These are phyloP conservation scores for Amylocarpus encephaloides DNA, from an alignment of 2,329 filamentous ascomycete genomes.

Conservation along the genomic window DNA sequence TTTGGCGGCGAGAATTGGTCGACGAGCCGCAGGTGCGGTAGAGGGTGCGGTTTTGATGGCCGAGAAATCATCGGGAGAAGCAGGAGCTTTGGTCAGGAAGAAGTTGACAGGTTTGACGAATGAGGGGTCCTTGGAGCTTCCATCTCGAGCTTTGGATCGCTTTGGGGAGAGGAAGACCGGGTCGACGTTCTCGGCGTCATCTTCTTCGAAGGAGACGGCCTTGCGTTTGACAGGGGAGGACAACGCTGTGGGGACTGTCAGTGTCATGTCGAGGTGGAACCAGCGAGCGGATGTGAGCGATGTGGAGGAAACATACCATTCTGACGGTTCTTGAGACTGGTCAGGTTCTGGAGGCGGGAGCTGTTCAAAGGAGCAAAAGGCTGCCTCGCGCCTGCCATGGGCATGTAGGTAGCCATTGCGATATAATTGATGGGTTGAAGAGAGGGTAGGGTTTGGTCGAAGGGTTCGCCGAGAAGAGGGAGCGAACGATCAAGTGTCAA, in stretches of 20 bases:
- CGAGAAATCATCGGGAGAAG: slow-evolving; percentile 27
- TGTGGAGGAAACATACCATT: slow-evolving; percentile 45
- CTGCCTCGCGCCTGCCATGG: slow-evolving; percentile 42
- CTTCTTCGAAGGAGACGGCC: slow-evolving; percentile 42
- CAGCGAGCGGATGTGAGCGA: slow-evolving; percentile 11
- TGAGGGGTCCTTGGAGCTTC: slow-evolving; percentile 27
- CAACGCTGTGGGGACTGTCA: slow-evolving; percentile 17
- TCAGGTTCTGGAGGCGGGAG: slow-evolving; percentile 63
- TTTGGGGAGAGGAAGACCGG: slow-evolving; percentile 47
- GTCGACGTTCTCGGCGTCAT: slow-evolving; percentile 58
- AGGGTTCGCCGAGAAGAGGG: background rate
- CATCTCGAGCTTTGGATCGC: slow-evolving; percentile 48
- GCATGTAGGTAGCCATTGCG: slow-evolving; percentile 19
- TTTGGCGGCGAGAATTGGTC: slow-evolving; percentile 45
- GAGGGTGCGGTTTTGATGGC: slow-evolving; percentile 17
- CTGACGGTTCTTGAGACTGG: slow-evolving; percentile 72
- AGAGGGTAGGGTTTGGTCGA: background rate
- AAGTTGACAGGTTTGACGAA: slow-evolving; percentile 27
- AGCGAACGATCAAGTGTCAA: background rate
- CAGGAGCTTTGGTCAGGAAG: slow-evolving; percentile 30
- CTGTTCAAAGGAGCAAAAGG: slow-evolving; percentile 69
- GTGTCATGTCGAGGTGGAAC: slow-evolving; percentile 28
- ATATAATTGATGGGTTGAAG: background rate
- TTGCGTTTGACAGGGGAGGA: slow-evolving; percentile 47
- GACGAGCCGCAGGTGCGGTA: slow-evolving; percentile 12